phyloP scores from a whole-genome alignment of 2,329 filamentous ascomycete genomes.

The Grosmannia penicillata region DNA sequence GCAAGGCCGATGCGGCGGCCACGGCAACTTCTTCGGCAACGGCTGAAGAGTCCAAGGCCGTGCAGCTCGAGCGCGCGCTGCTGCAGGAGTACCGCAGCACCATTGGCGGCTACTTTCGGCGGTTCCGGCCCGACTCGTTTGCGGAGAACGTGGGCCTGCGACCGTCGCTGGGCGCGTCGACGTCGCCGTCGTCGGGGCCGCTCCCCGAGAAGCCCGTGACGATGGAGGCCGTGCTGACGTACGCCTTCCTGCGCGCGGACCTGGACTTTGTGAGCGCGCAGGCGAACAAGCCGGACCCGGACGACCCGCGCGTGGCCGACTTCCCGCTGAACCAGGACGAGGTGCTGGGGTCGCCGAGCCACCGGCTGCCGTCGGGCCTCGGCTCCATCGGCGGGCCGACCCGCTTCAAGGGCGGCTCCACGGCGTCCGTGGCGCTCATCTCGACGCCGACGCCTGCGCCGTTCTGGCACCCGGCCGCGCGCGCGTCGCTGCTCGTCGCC shows the following conservation, averaged over 20 bases:
- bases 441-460: constrained; percentile 83
- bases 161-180: not conserved
- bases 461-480: constrained; percentile 86
- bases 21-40: not conserved
- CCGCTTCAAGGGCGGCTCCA: constrained; percentile 87
- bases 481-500: constrained; percentile 69
- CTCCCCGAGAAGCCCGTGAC: too few species aligned
- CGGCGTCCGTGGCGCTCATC: constrained; percentile 76
- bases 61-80: constrained; percentile 52
- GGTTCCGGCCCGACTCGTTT: constrained; percentile 76
- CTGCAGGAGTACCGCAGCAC: constrained; percentile 66
- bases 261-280: constrained; percentile 88
- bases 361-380: constrained; percentile 37
- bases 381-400: constrained; percentile 53
- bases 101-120: constrained; percentile 86
- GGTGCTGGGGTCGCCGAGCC: constrained; percentile 53
- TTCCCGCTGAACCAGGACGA: constrained; percentile 73
- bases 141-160: constrained; percentile 9
- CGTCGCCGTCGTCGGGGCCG: too few species aligned
- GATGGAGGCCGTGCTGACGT: constrained; percentile 68
- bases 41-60: not conserved
- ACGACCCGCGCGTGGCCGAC: constrained; percentile 57
- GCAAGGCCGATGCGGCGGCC: constrained; percentile 7
- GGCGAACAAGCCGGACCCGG: constrained; percentile 61
- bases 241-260: constrained; percentile 87